These are phyloP conservation scores for Aureobasidium sp. DNA, from an alignment of 2,329 filamentous ascomycete species.

Conservation along the genomic window DNA sequence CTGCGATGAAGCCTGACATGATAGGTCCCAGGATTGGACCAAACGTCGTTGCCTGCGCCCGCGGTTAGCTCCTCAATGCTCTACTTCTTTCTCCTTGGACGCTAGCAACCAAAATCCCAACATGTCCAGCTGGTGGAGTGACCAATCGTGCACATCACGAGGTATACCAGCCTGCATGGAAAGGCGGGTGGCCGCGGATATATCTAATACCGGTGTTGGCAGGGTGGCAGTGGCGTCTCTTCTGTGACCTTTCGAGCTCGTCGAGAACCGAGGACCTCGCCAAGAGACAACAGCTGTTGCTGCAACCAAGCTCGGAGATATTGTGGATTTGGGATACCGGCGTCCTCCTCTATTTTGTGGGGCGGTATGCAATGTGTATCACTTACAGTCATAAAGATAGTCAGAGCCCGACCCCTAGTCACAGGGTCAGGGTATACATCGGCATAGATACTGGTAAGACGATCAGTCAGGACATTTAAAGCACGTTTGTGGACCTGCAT, in stretches of 20 bases:
- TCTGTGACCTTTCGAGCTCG: background rate
- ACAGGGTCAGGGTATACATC: conserved; percentile 54
- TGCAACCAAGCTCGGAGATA: background rate
- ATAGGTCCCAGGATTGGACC: conserved; percentile 60
- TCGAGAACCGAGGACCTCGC: background rate
- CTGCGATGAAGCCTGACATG: conserved; percentile 53
- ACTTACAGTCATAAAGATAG: conserved; percentile 52
- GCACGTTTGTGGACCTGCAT: conserved; percentile 21
- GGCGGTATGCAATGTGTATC: background rate
- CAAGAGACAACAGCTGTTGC: background rate
- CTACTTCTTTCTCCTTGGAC: background rate
- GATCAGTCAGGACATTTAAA: background rate
- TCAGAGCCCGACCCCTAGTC: conserved; percentile 51
- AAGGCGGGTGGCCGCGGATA: background rate
- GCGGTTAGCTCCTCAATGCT: background rate
- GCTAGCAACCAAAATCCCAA: too few relatives aligned
- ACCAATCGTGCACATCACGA: background rate
- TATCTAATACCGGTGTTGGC: background rate
- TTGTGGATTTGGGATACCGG: background rate
- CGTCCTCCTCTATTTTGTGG: background rate
- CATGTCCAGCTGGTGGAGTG: background rate
- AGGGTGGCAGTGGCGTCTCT: background rate
- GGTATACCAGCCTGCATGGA: background rate
- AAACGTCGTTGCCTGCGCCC: conserved; percentile 43
- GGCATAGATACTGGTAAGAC: conserved; percentile 45